Base-by-base conservation (phyloP, 2,329 filamentous ascomycete species). In the Trichoderma harzianum region DNA sequence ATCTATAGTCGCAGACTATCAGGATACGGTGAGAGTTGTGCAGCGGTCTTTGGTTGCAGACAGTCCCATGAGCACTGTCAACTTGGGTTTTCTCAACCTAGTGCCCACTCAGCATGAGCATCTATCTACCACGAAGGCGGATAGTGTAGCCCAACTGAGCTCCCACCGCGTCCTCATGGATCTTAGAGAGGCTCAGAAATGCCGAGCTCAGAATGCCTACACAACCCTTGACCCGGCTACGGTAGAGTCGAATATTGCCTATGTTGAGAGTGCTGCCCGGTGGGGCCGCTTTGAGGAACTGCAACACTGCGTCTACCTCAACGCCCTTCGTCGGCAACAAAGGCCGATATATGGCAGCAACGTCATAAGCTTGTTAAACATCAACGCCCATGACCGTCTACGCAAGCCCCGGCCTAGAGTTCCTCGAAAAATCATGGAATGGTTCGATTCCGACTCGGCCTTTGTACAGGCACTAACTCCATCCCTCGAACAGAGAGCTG, bases 281-380 rank as follows among this genome's bases (percentile, higher is more conserved):
- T 93, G 89, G 86, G 87, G 87, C 24, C 88, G 89, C 67, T 92
- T 93, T 77, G 91, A 94, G 71, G 92, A 95, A 78, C 84, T 98
- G 34, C 93, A 94, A 77, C 91, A 93, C 74, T 93, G 90, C 73
- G 88, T 95, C 26, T 94, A 94, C 76, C 84, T 97, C 26, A 97
- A 97, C 76, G 91, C 91, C 0, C 87, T 96, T 30, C 91, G 94
- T 3, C 91, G 94, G 39, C 92, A 96, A 76, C 91, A 93, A 74
- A 88, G 89, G 39, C 94, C 95, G 0, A 87, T 97, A 1, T 97
- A 95, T 78, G 94, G 94, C 62, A 91, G 89, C 75, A 90, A 90
- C 57, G 83, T 97, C n/a, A 84, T 95, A n/a, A 87, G 94, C 32
- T 86, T 92, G 30, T 83, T 97, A 51, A 92, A 90, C 0, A 83